Conservation (phyloP, 495 filamentous ascomycete genomes). For the Cenococcum geophilum region DNA sequence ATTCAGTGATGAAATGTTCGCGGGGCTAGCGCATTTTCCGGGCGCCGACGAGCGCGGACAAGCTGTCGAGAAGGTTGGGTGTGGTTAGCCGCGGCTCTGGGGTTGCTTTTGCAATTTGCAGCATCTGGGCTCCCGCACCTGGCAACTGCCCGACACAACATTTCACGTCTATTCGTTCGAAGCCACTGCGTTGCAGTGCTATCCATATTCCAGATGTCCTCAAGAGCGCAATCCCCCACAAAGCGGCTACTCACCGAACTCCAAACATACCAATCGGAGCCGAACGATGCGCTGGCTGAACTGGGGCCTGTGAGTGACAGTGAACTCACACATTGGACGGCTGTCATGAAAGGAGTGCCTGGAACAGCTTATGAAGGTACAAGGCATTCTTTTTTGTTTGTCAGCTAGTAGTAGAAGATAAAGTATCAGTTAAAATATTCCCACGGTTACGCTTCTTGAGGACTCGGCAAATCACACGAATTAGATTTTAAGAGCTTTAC, state of each 20-base stretch:
- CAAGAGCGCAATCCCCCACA: slow-evolving; percentile 32
- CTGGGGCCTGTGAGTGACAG: slow-evolving; percentile 64
- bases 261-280: slow-evolving; percentile 50
- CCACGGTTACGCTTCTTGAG: neutral
- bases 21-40: slow-evolving; percentile 5
- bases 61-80: neutral
- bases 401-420: no score
- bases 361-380: slow-evolving; percentile 68
- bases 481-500: neutral
- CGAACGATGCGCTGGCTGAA: slow-evolving; percentile 51
- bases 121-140: neutral
- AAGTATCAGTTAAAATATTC: neutral
- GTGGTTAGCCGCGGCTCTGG: neutral
- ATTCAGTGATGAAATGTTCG: neutral
- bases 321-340: slow-evolving; percentile 69
- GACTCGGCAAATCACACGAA: neutral
- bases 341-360: slow-evolving; percentile 65
- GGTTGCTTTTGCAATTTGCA: slow-evolving; percentile 1
- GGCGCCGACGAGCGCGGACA: neutral
- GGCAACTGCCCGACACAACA: neutral
- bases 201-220: slow-evolving; percentile 6
- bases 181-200: neutral
- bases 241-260: slow-evolving; percentile 64
- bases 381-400: slow-evolving; percentile 5
- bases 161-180: neutral